Conservation (phyloP, 352 stramenopile genomes). For the Stephanocyclus meneghinianus region DNA sequence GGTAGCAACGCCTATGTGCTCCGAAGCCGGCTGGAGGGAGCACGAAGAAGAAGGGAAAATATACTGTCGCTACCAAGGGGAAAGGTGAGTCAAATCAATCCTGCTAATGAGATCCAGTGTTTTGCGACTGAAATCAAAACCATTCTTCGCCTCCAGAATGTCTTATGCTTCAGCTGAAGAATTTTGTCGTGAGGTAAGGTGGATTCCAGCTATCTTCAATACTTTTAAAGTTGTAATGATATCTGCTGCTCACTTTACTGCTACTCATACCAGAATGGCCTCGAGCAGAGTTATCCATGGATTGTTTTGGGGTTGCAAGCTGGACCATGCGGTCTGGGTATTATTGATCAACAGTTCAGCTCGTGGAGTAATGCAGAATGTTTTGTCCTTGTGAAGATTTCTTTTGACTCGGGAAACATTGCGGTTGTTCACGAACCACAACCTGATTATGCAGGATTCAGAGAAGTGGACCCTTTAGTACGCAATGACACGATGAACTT, state of each 20-base stretch:
- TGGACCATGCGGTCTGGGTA: constrained; percentile 15
- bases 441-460: constrained; percentile 13
- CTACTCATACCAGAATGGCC: background rate
- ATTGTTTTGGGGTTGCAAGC: background rate
- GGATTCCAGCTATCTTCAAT: background rate
- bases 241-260: background rate
- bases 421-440: constrained; percentile 49
- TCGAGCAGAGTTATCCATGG: constrained; percentile 14
- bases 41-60: constrained; percentile 3
- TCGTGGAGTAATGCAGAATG: constrained; percentile 44
- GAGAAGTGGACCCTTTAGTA: constrained; percentile 28
- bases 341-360: constrained; percentile 10
- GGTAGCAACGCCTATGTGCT: constrained; percentile 43
- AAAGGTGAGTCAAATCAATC: constrained; percentile 1
- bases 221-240: background rate
- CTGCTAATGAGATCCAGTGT: background rate
- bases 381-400: constrained; percentile 50
- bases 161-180: constrained; percentile 15
- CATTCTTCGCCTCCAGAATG: constrained; percentile 10
- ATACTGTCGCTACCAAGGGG: constrained; percentile 33
- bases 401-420: constrained; percentile 45
- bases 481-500: constrained; percentile 34
- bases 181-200: constrained; percentile 15
- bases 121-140: background rate
- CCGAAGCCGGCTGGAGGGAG: constrained; percentile 1